Percentiles rank a stretch among this genome's conserved stretches.
phyloP scores from a whole-genome alignment of 2,329 filamentous ascomycete genomes.

The Fusarium globosum region DNA sequence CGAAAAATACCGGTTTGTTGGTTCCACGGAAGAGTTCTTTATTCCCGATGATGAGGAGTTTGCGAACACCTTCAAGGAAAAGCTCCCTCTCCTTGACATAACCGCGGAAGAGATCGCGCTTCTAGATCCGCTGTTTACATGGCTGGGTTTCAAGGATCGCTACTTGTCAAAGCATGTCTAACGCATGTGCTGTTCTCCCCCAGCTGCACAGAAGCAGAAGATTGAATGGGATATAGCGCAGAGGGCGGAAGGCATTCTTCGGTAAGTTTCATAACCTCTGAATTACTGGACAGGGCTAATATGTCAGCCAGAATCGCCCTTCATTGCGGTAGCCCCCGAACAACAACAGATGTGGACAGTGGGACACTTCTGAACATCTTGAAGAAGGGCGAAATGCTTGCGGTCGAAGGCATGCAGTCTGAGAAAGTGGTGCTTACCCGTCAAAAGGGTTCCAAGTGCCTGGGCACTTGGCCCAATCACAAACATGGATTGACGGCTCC shows the following conservation, averaged over 20 bases:
- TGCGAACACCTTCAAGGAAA: not conserved
- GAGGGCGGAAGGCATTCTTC: not conserved
- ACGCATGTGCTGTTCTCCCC: not conserved
- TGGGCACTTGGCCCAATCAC: not conserved
- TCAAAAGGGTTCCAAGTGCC: not conserved
- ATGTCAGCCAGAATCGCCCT: not conserved
- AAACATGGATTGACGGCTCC: not conserved
- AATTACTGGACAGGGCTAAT: not conserved
- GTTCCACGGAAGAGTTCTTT: not conserved
- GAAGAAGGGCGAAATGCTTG: not conserved
- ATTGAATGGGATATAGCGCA: not conserved
- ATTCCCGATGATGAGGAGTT: not conserved
- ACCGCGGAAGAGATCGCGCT: not conserved
- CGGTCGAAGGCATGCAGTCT: not conserved
- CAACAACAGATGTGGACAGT: not conserved
- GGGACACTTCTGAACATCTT: not conserved
- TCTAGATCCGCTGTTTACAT: not conserved
- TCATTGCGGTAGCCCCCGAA: not conserved
- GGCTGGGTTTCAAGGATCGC: not conserved
- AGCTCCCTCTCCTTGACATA: not conserved
- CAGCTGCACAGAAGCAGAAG: not conserved
- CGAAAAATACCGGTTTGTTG: not conserved
- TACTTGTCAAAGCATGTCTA: not conserved
- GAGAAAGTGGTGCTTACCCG: not conserved
- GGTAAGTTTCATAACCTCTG: not conserved